Evolutionary conservation across 371 early-diverging fungal genomes (phyloP), one percentile per base, ranked within the genome.

Genomic region (Homolaphlyctis polyrhiza): DNA sequence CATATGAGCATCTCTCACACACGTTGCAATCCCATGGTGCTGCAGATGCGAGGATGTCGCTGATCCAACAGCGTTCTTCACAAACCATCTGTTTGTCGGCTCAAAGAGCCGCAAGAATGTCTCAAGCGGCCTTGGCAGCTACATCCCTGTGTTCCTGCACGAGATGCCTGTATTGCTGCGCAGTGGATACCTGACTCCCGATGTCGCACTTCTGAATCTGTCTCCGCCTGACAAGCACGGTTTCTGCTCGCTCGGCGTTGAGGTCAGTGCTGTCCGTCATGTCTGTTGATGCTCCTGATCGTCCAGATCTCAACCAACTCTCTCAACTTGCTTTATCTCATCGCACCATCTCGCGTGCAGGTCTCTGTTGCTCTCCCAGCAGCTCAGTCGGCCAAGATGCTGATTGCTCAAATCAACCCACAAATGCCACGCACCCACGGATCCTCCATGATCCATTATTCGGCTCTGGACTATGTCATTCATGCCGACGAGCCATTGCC

Each of bases 331-430:
- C n/a, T 18, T 47, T 6, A 16, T 13, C 4, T 67, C 4, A 1
- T 47, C 27, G 33, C 35, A 43, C 35, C 16, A 16, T 21, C 48
- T n/a, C 35, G 61, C 39, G 48, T 33, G 14, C 57, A 74, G 60
- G 69, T 75, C 27, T 63, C 71, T 11, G 49, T 66, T 21, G 70
- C 79, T 1, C 51, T 68, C 0, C 69, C 80, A 1, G 82, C 82
- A 3, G 76, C 69, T 2, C 63, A 79, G 51, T 66, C 71, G 3
- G 76, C 80, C 39, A 58, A 39, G 18, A 68, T 57, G 27, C 55
- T 81, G 34, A 74, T 81, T 57, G 82, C 76, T 14, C 79, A 77
- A 55, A 78, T 81, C 62, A 81, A 81, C 64, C 70, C 66, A 18
- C 2, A 68, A 59, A 62, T 76, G 71, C 75, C 77, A 6, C 57